A percentile compares a stretch with the other conserved stretches of the same genome.
phyloP scores from a whole-genome alignment of 805 yeast genomes.

The Ogataea nonfermentans region DNA sequence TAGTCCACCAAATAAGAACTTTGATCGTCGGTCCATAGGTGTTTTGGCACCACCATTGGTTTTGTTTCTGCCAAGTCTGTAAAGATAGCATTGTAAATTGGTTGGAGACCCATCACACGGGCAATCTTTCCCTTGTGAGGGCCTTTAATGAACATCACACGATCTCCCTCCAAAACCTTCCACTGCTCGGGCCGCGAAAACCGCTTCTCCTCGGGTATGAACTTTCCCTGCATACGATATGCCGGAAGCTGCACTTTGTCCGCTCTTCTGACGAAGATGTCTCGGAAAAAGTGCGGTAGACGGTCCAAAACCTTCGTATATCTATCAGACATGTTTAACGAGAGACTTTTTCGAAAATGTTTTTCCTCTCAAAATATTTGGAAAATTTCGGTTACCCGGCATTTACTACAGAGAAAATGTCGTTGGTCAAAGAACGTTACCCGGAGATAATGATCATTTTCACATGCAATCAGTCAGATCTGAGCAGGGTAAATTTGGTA shows the following conservation, averaged over 20 bases:
- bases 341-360: neutral
- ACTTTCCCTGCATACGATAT: constrained; percentile 29
- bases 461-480: constrained; percentile 9
- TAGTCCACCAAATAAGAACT: constrained; percentile 66
- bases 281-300: constrained; percentile 29
- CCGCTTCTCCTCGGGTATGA: constrained; percentile 29
- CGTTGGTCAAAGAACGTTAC: too few relatives aligned
- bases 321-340: constrained; percentile 23
- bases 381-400: too few relatives aligned
- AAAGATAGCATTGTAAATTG: constrained; percentile 59
- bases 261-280: constrained; percentile 31
- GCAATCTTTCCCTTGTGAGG: constrained; percentile 72
- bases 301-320: constrained; percentile 32
- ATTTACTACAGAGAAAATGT: too few relatives aligned
- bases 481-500: neutral
- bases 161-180: constrained; percentile 71
- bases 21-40: constrained; percentile 71
- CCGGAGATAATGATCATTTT: neutral
- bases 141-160: constrained; percentile 72
- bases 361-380: neutral
- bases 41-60: constrained; percentile 65
- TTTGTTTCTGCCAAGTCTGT: constrained; percentile 68
- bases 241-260: constrained; percentile 34
- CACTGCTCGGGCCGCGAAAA: constrained; percentile 49
- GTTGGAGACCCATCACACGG: constrained; percentile 56